These are phyloP conservation scores for Tetrastigma voinierianum DNA, from an alignment of 164 flowering plant genomes.

Conservation along the genomic window DNA sequence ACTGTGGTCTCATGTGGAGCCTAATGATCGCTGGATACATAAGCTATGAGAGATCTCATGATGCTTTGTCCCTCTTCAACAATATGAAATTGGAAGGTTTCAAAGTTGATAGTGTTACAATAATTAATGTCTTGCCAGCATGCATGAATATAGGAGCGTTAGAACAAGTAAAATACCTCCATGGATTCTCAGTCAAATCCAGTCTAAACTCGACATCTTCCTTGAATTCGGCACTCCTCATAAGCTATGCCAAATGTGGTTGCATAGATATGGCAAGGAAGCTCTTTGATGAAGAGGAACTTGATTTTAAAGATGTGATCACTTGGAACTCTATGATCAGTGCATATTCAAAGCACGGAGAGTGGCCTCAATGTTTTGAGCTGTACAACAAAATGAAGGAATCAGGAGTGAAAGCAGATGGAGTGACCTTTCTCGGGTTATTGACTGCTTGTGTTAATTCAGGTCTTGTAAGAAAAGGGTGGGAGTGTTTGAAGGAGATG, in stretches of 20 bases:
- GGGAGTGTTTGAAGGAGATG: conserved; percentile 54
- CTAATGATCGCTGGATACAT: conserved; percentile 55
- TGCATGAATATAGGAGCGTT: conserved; percentile 53
- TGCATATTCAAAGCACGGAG: conserved; percentile 59
- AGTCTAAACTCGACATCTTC: conserved; percentile 31
- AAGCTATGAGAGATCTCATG: conserved; percentile 24
- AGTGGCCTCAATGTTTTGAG: conserved; percentile 37
- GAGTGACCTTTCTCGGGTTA: conserved; percentile 52
- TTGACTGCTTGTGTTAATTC: conserved; percentile 63
- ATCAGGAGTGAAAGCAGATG: conserved; percentile 42
- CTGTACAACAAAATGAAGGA: conserved; percentile 37
- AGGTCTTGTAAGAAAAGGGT: conserved; percentile 54
- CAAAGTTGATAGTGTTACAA: conserved; percentile 34
- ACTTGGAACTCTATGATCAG: conserved; percentile 64
- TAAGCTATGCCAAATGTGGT: conserved; percentile 65
- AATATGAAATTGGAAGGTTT: conserved; percentile 48
- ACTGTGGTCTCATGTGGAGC: conserved; percentile 58
- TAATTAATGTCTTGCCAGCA: conserved; percentile 59
- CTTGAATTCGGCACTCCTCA: conserved; percentile 46
- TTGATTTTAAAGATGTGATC: conserved; percentile 42
- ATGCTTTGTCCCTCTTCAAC: conserved; percentile 47
- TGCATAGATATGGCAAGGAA: conserved; percentile 54
- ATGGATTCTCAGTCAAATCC: conserved; percentile 39
- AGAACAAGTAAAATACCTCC: conserved; percentile 46
- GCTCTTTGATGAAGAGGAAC: conserved; percentile 42